Conservation (phyloP, 805 yeast genomes). For the Myxozyma geophila region DNA sequence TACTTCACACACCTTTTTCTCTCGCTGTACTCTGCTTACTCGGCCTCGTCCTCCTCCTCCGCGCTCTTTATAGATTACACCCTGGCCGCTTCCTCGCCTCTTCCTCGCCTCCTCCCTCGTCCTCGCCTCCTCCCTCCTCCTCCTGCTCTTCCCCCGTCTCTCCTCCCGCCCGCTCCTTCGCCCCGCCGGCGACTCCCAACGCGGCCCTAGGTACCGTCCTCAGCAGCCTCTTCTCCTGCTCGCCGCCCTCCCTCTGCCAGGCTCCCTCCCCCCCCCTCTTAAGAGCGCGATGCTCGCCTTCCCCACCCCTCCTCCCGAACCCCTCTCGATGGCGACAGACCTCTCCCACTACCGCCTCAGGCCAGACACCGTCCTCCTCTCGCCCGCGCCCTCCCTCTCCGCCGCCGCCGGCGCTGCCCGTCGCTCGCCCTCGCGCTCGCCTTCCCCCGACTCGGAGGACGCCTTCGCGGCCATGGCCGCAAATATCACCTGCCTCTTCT, state of each 20-base stretch:
- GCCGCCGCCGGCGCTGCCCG: constrained; percentile 3
- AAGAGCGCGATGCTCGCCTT: constrained; percentile 4
- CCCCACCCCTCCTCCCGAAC: constrained; percentile 13
- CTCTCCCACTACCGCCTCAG: constrained; percentile 3
- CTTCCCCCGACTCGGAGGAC: constrained; percentile 10
- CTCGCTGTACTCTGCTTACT: not conserved
- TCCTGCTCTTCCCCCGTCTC: not conserved
- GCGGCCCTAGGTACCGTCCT: too few species aligned
- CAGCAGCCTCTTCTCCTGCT: too few species aligned
- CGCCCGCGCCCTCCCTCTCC: constrained; percentile 13
- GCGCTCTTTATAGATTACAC: not conserved
- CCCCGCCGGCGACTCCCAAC: too few species aligned
- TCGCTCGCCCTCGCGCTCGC: constrained; percentile 11
- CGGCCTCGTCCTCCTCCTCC: not conserved
- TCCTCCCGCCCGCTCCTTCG: too few species aligned
- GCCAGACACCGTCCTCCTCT: constrained; percentile 5
- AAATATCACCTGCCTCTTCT: constrained; percentile 42
- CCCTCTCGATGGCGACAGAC: constrained; percentile 5
- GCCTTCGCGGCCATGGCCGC: constrained; percentile 37
- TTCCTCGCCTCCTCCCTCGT: too few species aligned
- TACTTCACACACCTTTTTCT: too few species aligned
- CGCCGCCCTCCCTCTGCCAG: not conserved
- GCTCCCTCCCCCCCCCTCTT: constrained; percentile 1
- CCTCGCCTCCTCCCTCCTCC: not conserved
- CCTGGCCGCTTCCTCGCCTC: not conserved